Percentiles rank a stretch among this genome's conserved stretches.
Conservation (phyloP, 371 early-diverging fungal genomes). For the Mortierella sp. region DNA sequence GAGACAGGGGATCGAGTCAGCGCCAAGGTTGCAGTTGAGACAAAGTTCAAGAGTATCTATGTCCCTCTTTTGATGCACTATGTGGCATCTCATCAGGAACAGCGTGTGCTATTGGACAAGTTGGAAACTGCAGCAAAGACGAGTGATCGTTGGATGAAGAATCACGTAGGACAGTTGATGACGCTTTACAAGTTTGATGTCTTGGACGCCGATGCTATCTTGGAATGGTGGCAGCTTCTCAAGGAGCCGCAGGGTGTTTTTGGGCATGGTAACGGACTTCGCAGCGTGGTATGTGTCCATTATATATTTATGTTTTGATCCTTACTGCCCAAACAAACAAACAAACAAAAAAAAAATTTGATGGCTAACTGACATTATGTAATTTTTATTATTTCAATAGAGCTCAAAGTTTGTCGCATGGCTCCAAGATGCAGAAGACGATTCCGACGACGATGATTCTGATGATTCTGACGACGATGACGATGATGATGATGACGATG, state of each 20-base stretch:
- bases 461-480: conserved; percentile 34
- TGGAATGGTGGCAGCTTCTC: conserved; percentile 53
- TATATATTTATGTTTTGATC: conserved; percentile 9
- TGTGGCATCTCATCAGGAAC: conserved; percentile 43
- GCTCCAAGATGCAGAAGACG: conserved; percentile 51
- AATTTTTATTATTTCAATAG: conserved; percentile 14
- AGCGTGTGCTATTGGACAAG: conserved; percentile 37
- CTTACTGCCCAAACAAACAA: neutral
- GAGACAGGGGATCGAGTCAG: conserved; percentile 34
- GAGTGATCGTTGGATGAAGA: conserved; percentile 27
- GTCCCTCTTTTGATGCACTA: conserved; percentile 47
- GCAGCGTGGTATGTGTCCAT: conserved; percentile 40
- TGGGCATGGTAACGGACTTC: conserved; percentile 42
- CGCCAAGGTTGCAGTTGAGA: conserved; percentile 37
- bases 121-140: conserved; percentile 29
- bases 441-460: conserved; percentile 25
- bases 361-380: neutral
- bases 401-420: conserved; percentile 55
- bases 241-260: conserved; percentile 40
- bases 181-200: conserved; percentile 49
- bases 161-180: conserved; percentile 42
- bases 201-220: conserved; percentile 48
- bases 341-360: neutral
- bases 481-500: conserved; percentile 35
- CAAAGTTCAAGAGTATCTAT: conserved; percentile 43